These are phyloP conservation scores for Beauveria rudraprayagi DNA, from an alignment of 2,329 filamentous ascomycete species.

Conservation along the genomic window DNA sequence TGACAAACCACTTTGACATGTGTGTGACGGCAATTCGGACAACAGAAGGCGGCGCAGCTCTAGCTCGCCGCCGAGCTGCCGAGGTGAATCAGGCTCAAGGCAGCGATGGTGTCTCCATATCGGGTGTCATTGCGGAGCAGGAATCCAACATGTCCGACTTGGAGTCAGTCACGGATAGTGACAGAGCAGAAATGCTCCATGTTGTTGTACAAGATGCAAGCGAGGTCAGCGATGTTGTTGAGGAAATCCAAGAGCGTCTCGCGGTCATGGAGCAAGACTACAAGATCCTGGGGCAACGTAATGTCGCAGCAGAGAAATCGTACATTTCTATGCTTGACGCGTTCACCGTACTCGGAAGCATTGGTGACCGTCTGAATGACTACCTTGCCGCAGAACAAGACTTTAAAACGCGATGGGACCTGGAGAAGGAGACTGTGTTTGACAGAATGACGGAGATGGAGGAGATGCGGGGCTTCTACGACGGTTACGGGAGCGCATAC, in stretches of 20 bases:
- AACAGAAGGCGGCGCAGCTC: conserved; percentile 70
- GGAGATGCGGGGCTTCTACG: conserved; percentile 73
- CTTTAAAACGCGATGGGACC: conserved; percentile 62
- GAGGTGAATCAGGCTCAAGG: conserved; percentile 47
- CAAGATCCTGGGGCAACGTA: conserved; percentile 53
- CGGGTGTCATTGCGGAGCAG: conserved; percentile 55
- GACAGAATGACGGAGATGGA: conserved; percentile 68
- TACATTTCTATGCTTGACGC: conserved; percentile 54
- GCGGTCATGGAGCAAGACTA: conserved; percentile 69
- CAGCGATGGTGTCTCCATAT: conserved; percentile 50
- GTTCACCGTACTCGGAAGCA: conserved; percentile 57
- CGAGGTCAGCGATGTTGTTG: conserved; percentile 58
- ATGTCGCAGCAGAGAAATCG: conserved; percentile 39
- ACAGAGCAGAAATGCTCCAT: conserved; percentile 73
- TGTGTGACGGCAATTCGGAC: conserved; percentile 87
- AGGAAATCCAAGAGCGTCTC: conserved; percentile 66
- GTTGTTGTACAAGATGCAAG: conserved; percentile 67
- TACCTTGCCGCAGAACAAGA: conserved; percentile 58
- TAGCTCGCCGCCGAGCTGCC: conserved; percentile 60
- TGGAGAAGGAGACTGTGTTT: conserved; percentile 63
- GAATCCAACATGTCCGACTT: conserved; percentile 43
- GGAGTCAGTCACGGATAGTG: conserved; percentile 65
- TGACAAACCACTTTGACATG: conserved; percentile 85
- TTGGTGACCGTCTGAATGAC: conserved; percentile 56
- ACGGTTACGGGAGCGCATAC: conserved; percentile 78